Evolutionary conservation across 805 yeast genomes (phyloP).

Genomic region (Kurtzmaniella cleridarum): DNA sequence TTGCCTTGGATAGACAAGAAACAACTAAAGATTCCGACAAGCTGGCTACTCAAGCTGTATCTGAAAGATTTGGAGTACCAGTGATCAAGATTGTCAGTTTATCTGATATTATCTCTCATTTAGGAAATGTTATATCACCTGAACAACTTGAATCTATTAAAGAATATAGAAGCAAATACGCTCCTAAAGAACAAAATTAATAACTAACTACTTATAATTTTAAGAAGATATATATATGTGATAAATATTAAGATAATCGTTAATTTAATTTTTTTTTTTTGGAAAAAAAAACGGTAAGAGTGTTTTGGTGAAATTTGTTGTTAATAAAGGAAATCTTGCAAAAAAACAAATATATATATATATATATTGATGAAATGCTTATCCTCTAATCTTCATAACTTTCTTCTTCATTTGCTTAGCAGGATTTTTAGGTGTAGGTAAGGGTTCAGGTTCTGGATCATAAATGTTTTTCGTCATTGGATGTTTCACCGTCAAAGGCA

Average conservation of each 20-base stretch:
- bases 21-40: constrained; percentile 59
- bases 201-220: not conserved
- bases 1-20: constrained; percentile 95
- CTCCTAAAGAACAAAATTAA: constrained; percentile 26
- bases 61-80: constrained; percentile 70
- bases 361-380: too few relatives aligned
- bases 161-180: constrained; percentile 49
- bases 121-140: constrained; percentile 49
- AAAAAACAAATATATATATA: too few relatives aligned
- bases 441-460: constrained; percentile 45
- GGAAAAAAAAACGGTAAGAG: too few relatives aligned
- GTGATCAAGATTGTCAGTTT: constrained; percentile 77
- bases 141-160: constrained; percentile 56
- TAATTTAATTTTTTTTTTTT: too few relatives aligned
- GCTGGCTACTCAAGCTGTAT: constrained; percentile 80
- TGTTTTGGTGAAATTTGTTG: too few relatives aligned
- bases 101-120: constrained; percentile 63
- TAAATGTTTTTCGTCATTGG: constrained; percentile 75
- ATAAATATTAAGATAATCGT: too few relatives aligned
- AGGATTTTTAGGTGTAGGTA: constrained; percentile 17
- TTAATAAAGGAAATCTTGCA: not conserved
- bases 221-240: too few relatives aligned
- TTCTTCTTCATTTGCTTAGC: constrained; percentile 50
- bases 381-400: constrained; percentile 56
- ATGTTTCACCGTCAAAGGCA: constrained; percentile 73